Evolutionary conservation across 148 eudicot genomes (phyloP).

Genomic region (Rhododendron williamsianum): DNA sequence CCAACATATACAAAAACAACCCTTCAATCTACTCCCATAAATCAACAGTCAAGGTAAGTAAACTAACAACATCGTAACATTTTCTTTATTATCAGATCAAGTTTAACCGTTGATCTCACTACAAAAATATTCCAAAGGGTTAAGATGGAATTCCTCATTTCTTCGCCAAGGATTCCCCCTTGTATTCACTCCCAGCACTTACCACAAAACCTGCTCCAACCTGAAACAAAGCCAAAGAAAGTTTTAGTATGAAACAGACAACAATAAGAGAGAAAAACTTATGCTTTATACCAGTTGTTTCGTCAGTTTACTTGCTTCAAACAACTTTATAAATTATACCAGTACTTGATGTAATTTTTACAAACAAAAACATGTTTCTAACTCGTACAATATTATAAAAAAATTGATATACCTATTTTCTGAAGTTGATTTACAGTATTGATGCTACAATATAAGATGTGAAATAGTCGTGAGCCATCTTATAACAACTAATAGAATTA

Average conservation of each 20-base stretch:
- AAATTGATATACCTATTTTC: not conserved
- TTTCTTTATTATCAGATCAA: not conserved
- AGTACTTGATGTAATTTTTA: not conserved
- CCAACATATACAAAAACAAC: not conserved
- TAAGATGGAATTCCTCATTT: conserved; percentile 34
- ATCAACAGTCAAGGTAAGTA: not conserved
- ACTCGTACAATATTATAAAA: not conserved
- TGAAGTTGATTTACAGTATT: not conserved
- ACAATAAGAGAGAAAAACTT: not conserved
- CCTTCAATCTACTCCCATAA: not conserved
- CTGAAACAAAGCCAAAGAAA: conserved; percentile 26
- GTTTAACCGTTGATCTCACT: not conserved
- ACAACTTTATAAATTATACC: not conserved
- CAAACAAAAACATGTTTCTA: not conserved
- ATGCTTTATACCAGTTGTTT: not conserved
- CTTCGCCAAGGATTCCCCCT: conserved; percentile 82
- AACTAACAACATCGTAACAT: not conserved
- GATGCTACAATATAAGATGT: not conserved
- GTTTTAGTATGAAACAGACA: not conserved
- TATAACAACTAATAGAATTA: not conserved
- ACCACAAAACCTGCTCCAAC: conserved; percentile 94
- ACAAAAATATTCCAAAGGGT: not conserved
- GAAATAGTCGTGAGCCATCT: not conserved
- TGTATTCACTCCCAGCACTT: conserved; percentile 73
- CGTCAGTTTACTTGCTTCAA: not conserved